Evolutionary conservation across 108 stramenopile genomes (phyloP).

Genomic region (Skeletonema marinoi): DNA sequence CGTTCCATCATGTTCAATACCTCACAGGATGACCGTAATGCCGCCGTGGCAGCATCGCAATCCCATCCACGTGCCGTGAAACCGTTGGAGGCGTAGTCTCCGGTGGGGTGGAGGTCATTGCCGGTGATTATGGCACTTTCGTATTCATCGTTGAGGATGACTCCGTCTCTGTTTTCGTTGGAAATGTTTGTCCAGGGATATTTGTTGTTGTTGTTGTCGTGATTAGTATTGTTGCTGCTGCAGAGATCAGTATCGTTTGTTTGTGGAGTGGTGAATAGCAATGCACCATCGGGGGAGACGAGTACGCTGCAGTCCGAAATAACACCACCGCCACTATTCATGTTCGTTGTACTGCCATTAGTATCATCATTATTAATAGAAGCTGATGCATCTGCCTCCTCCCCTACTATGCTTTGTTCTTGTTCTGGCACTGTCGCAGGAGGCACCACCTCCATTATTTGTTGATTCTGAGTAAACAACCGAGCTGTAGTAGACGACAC

Average conservation of each 20-base stretch:
- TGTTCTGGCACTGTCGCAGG: too few species aligned
- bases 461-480: too few species aligned
- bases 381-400: not conserved
- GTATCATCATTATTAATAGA: not conserved
- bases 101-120: conserved; percentile 50
- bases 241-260: not conserved
- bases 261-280: conserved; percentile 49
- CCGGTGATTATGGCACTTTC: conserved; percentile 59
- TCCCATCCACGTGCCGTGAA: conserved; percentile 54
- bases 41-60: conserved; percentile 24
- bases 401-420: too few species aligned
- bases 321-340: not conserved
- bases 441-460: too few species aligned
- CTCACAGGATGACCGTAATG: conserved; percentile 9
- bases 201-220: conserved; percentile 5
- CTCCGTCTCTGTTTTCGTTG: conserved; percentile 5
- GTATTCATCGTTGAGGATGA: conserved; percentile 49
- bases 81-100: conserved; percentile 61
- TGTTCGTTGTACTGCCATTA: not conserved
- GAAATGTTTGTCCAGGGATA: conserved; percentile 29
- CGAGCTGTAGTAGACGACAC: not conserved
- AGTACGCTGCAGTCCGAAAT: conserved; percentile 60
- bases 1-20: conserved; percentile 9
- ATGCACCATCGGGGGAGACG: conserved; percentile 71
- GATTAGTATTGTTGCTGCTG: not conserved